Base-by-base conservation (phyloP, 805 yeast genomes). In the Lachancea meyersii region DNA sequence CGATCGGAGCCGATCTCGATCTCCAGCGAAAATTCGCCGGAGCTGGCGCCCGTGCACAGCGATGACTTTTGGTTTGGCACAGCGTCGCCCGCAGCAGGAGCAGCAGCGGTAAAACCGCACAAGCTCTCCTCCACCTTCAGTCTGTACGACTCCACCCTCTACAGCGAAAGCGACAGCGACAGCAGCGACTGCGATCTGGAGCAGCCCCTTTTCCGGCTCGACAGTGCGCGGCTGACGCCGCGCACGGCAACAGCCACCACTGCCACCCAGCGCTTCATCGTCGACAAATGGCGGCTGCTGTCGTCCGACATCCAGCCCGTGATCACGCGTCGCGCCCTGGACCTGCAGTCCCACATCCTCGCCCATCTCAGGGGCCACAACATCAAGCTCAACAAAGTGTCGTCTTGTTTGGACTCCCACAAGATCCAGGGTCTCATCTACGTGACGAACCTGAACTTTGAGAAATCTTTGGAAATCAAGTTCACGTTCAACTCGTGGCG, bases 1-100 rank as follows among this genome's bases (percentile, higher is more conserved):
- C 59, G 63, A 21, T 80, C 76, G 38, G 75, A 74, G 48, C 87
- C 88, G 23, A 68, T 71, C 9, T 72, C 82, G 1, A 82, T 81
- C n/a, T 78, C 84, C 0, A 65, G 69, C 39, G 77, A 76, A 33
- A 71, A 70, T 49, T 72, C 83, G 1, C 64, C 64, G 5, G 51
- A 47, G 1, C 33, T 49, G 24, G 48, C 52, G 5, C 58, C 63
- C 1, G 27, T 52, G 10, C 31, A 32, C 30, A 40, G 39, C 17
- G 51, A 46, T 38, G 53, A 46, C n/a, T 44, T 48, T 26, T 53
- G 54, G 54, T 53, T 53, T 24, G 48, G 48, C 5, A 42, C 46
- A 14, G 40, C 45, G 33, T 39, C 42, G 14, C 42, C 44, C 5
- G 35, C 40, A 22, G 28, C 36, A 24, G 33, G n/a, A 11, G 33